These are phyloP conservation scores for Hanseniaspora valbyensis DNA, from an alignment of 805 yeast genomes.

Conservation along the genomic window DNA sequence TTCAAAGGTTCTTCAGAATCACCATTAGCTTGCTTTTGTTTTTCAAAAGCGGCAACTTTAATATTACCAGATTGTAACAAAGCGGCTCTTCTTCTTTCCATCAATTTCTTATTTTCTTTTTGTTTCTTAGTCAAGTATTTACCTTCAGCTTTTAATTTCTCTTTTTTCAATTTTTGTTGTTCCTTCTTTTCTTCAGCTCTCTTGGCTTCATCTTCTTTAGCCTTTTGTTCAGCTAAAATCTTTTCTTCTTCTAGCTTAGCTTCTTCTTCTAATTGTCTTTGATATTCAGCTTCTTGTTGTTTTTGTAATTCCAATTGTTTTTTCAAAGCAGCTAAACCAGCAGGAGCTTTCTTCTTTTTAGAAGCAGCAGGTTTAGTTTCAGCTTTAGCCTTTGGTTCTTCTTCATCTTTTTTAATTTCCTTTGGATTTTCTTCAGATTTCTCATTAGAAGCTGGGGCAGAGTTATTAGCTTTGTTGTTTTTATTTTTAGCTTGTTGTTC, in stretches of 20 bases:
- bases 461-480: too few relatives aligned
- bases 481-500: slow-evolving; percentile 38
- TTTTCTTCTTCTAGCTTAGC: slow-evolving; percentile 40
- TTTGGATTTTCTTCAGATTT: too few relatives aligned
- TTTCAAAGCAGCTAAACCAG: slow-evolving; percentile 83
- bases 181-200: slow-evolving; percentile 58
- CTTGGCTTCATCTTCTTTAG: slow-evolving; percentile 46
- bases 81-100: slow-evolving; percentile 83
- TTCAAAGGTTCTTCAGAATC: slow-evolving; percentile 16
- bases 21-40: slow-evolving; percentile 20
- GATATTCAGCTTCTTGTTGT: slow-evolving; percentile 76
- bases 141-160: slow-evolving; percentile 92
- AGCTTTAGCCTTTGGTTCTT: slow-evolving; percentile 26
- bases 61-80: slow-evolving; percentile 64
- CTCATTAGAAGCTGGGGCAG: too few relatives aligned
- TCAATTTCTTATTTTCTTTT: slow-evolving; percentile 76
- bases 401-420: too few relatives aligned
- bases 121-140: slow-evolving; percentile 88
- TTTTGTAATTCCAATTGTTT: slow-evolving; percentile 81
- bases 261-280: slow-evolving; percentile 65
- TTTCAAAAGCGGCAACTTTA: slow-evolving; percentile 60
- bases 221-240: slow-evolving; percentile 34
- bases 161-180: slow-evolving; percentile 74
- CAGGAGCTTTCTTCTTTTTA: slow-evolving; percentile 71
- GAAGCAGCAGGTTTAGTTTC: slow-evolving; percentile 30